Evolutionary conservation across 2,329 filamentous ascomycete species (phyloP).

Genomic region (Sclerotinia spermophila): DNA sequence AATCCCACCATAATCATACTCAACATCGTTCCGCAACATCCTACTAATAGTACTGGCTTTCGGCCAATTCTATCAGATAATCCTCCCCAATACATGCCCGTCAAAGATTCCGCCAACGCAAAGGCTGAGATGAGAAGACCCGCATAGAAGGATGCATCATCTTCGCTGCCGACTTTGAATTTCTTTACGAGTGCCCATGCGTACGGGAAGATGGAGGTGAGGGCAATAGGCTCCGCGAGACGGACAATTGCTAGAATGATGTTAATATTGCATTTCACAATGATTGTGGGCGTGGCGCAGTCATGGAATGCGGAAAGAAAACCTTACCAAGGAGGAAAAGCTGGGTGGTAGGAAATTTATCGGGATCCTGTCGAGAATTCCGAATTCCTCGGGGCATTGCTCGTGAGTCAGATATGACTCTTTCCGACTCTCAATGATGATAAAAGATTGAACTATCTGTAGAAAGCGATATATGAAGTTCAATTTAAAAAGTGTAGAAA

Average conservation of each 20-base stretch:
- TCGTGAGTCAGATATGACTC: constrained; percentile 22
- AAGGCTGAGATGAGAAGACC: constrained; percentile 85
- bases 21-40: constrained; percentile 76
- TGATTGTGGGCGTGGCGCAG: constrained; percentile 8
- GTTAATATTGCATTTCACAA: constrained; percentile 19
- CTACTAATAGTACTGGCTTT: constrained; percentile 79
- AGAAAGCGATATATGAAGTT: neutral
- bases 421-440: constrained; percentile 24
- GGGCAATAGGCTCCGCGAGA: constrained; percentile 85
- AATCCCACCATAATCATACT: constrained; percentile 82
- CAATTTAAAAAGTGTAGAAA: neutral
- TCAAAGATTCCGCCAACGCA: constrained; percentile 75
- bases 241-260: constrained; percentile 72
- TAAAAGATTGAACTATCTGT: neutral
- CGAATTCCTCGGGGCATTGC: constrained; percentile 33
- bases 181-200: constrained; percentile 79
- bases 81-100: constrained; percentile 84
- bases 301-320: constrained; percentile 11
- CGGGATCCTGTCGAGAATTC: constrained; percentile 51
- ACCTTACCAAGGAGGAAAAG: constrained; percentile 79
- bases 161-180: constrained; percentile 66
- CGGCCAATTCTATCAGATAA: constrained; percentile 79
- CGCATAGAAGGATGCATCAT: constrained; percentile 82
- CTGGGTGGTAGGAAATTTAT: constrained; percentile 77
- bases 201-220: constrained; percentile 92